Conservation (phyloP, 2,329 filamentous ascomycete genomes). For the Alternaria triticimaculans region DNA sequence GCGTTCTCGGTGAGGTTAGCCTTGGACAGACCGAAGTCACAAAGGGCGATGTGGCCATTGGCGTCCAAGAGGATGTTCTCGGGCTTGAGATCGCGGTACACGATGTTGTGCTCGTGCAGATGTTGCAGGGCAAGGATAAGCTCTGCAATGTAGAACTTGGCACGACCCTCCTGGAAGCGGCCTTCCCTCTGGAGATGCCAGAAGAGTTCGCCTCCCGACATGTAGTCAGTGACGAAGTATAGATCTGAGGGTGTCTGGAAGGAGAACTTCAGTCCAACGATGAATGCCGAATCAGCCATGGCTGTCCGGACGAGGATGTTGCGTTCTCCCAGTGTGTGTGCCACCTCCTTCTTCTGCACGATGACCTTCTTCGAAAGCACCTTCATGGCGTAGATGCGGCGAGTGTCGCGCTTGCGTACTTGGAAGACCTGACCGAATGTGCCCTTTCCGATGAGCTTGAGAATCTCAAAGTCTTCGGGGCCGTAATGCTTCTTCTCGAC, state of each 20-base stretch:
- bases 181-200: conserved; percentile 99
- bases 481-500: conserved; percentile 87
- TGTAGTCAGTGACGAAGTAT: conserved; percentile 98
- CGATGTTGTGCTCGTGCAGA: conserved; percentile 94
- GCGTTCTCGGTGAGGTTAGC: conserved; percentile 96
- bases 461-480: conserved; percentile 92
- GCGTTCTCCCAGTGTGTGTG: conserved; percentile 93
- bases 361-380: conserved; percentile 99
- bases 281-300: conserved; percentile 94
- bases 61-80: conserved; percentile 97
- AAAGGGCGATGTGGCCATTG: conserved; percentile 96
- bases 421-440: conserved; percentile 99
- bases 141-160: conserved; percentile 99
- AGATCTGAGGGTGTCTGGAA: conserved; percentile 97
- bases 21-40: conserved; percentile 97
- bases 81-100: conserved; percentile 95
- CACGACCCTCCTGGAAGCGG: conserved; percentile 89
- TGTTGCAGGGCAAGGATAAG: conserved; percentile 94
- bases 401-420: conserved; percentile 95
- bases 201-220: conserved; percentile 98
- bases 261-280: conserved; percentile 96
- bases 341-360: conserved; percentile 99
- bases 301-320: conserved; percentile 97
- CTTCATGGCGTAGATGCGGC: conserved; percentile 98
- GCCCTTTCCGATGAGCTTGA: conserved; percentile 96